Evolutionary conservation across 768 basidiomycete genomes (phyloP), one percentile per base, ranked within the genome.

Genomic region (Suillus subalutaceus): DNA sequence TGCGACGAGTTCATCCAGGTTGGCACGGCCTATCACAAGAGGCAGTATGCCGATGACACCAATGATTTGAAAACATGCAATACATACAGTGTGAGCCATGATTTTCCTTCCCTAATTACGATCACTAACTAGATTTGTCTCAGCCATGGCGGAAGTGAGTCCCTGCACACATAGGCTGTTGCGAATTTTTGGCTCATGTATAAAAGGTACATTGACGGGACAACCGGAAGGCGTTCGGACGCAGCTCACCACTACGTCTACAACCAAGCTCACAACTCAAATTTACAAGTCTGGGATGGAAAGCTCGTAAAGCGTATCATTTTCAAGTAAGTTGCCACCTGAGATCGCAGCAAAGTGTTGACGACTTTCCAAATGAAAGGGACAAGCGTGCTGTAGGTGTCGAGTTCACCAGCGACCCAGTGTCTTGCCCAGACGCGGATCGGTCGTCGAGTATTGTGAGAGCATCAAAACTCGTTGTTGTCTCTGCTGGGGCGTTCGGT

Each of bases 201-300:
- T 66, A 46, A 12, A 50, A 90, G 89, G 72, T 90, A 85, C 74
- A 81, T 90, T 41, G 80, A 85, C 66, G 74, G 69, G 7, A 73
- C 79, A 46, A 85, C 80, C 2, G 89, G 89, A 30, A 79, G 69
- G 52, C 84, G 89, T 26, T 88, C 88, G 0, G 88, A 90, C 70
- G 70, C 82, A 0, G 80, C 89, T 46, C 44, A 46, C 9, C 18
- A 46, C 1, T 46, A 46, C n/a, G 9, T 46, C 44, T 46, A 46
- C 44, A 46, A 46, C 20, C 44, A 46, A 46, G 44, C 20, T 46
- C 20, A 46, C 20, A 20, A 46, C 44, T 8, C 3, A 7, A 46
- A 46, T 10, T 4, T 46, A 46, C 44, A 46, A 9, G 9, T 46
- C 44, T 46, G 44, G 44, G 44, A 46, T 4, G 44, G 44, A 20